A percentile compares a stretch with the other conserved stretches of the same genome.
Evolutionary conservation across 805 yeast species (phyloP).

Genomic region (Sugiyamaella valdiviana): DNA sequence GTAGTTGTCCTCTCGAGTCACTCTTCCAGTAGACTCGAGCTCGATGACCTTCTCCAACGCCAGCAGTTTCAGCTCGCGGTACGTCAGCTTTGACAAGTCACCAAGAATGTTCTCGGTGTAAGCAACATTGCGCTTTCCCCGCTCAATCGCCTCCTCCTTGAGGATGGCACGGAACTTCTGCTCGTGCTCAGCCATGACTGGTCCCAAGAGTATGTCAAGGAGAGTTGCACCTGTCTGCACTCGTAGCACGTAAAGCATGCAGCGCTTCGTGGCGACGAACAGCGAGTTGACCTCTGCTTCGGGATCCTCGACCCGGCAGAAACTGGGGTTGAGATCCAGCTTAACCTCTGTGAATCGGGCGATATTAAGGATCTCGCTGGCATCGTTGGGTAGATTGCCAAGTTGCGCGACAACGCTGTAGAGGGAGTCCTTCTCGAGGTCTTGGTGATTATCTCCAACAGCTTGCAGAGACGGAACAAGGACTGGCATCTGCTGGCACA

Average conservation of each 20-base stretch:
- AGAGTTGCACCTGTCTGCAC: constrained; percentile 68
- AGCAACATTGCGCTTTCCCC: constrained; percentile 32
- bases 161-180: constrained; percentile 51
- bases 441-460: constrained; percentile 26
- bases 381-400: constrained; percentile 39
- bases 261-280: constrained; percentile 72
- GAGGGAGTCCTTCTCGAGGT: constrained; percentile 45
- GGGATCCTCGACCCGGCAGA: constrained; percentile 37
- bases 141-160: constrained; percentile 36
- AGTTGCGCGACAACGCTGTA: constrained; percentile 38
- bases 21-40: constrained; percentile 59
- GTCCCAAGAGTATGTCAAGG: constrained; percentile 60
- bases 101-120: constrained; percentile 43
- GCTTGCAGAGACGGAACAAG: constrained; percentile 17
- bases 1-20: constrained; percentile 62
- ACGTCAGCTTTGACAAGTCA: constrained; percentile 42
- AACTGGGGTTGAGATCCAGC: constrained; percentile 54
- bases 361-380: constrained; percentile 43
- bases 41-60: constrained; percentile 72
- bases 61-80: constrained; percentile 69
- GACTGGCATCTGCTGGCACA: constrained; percentile 25
- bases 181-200: constrained; percentile 67
- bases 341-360: constrained; percentile 49
- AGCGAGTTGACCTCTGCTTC: constrained; percentile 56
- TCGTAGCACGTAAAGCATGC: constrained; percentile 72